Evolutionary conservation across 2,329 filamentous ascomycete species (phyloP).

Genomic region (Calonectria hongkongensis): DNA sequence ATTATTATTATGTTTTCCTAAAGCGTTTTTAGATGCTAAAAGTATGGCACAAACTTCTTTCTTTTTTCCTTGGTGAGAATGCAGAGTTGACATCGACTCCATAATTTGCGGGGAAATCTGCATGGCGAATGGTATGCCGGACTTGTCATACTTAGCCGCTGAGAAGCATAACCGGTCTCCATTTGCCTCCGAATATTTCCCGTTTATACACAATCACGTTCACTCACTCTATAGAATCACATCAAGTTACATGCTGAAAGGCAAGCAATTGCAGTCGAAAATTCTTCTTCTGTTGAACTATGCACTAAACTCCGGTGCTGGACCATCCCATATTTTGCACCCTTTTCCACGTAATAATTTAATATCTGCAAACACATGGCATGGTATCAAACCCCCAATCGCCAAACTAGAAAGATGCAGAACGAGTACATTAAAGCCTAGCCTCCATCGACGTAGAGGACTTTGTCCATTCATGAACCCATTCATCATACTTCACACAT

Average conservation of each 20-base stretch:
- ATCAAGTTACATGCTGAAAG: not conserved
- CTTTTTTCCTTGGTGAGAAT: not conserved
- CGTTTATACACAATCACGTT: no score
- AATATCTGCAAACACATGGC: conserved; percentile 48
- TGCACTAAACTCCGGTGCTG: conserved; percentile 38
- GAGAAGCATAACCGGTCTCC: no score
- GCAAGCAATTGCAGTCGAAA: conserved; percentile 13
- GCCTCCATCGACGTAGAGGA: conserved; percentile 43
- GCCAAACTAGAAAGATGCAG: conserved; percentile 43
- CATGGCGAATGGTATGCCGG: no score
- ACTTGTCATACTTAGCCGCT: no score
- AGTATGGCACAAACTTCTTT: not conserved
- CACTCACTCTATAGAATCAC: not conserved
- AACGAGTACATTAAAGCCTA: conserved; percentile 36
- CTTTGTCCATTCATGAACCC: conserved; percentile 48
- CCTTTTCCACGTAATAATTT: conserved; percentile 40
- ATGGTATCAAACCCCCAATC: conserved; percentile 51
- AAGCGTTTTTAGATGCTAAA: no score
- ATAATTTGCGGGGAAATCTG: no score
- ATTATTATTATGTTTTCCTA: no score
- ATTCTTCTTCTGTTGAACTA: conserved; percentile 19
- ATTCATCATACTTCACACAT: conserved; percentile 38
- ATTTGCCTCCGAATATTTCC: not conserved
- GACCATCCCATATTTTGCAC: conserved; percentile 45
- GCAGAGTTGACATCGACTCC: no score